Percentiles rank a stretch among this genome's conserved stretches.
These are phyloP conservation scores for Calonectria crousiana DNA, from an alignment of 2,329 filamentous ascomycete genomes.

Conservation along the genomic window DNA sequence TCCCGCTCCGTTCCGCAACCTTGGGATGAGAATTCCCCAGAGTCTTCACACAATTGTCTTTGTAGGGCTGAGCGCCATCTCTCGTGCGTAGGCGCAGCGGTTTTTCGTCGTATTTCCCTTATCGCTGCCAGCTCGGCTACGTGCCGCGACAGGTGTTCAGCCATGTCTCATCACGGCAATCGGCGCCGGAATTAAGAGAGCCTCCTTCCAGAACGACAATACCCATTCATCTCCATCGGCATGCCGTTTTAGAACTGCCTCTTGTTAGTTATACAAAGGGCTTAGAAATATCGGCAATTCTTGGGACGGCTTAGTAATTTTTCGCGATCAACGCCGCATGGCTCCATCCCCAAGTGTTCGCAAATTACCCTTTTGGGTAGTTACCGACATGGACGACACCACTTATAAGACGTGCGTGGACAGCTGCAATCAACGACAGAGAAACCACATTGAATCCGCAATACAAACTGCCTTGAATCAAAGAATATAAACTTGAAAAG, in stretches of 20 bases:
- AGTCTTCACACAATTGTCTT: constrained; percentile 14
- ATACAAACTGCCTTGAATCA: not conserved
- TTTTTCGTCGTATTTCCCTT: not conserved
- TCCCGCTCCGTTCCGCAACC: not conserved
- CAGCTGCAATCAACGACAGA: not conserved
- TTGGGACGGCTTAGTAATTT: not conserved
- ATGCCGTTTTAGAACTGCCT: not conserved
- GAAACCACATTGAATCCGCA: not conserved
- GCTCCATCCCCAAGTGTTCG: not conserved
- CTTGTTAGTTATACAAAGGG: not conserved
- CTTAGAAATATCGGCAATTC: not conserved
- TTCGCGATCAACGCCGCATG: not conserved
- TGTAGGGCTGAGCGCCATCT: constrained; percentile 15
- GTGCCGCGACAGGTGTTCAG: not conserved
- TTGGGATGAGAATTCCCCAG: constrained; percentile 5
- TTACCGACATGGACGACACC: not conserved
- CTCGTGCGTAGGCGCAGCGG: not conserved
- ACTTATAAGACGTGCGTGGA: not conserved
- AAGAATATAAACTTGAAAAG: not conserved
- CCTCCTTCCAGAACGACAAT: too few relatives aligned
- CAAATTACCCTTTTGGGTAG: constrained; percentile 5
- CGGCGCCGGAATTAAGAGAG: not conserved
- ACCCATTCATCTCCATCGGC: not conserved
- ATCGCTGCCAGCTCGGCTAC: not conserved
- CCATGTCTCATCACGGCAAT: not conserved